phyloP scores from a whole-genome alignment of 2,329 filamentous ascomycete genomes.

The Neonectria punicea region DNA sequence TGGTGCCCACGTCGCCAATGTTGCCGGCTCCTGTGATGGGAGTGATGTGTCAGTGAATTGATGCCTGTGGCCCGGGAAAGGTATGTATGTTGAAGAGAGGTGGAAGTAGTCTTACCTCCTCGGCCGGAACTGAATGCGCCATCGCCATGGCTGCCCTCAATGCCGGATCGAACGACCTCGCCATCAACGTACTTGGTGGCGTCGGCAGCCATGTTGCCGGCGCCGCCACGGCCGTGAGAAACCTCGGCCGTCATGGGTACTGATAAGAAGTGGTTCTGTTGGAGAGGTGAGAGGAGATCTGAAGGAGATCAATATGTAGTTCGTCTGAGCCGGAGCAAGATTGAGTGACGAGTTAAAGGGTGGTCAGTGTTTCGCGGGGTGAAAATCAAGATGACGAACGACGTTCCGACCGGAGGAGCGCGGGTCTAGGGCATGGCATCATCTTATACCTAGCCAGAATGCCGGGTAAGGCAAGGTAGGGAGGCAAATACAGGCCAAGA shows the following conservation, averaged over 20 bases:
- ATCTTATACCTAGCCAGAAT: conserved; percentile 37
- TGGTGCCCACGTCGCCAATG: conserved; percentile 61
- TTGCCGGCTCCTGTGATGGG: conserved; percentile 63
- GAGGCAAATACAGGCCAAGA: not conserved
- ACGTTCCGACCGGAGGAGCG: conserved; percentile 28
- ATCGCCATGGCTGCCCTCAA: conserved; percentile 65
- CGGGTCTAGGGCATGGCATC: conserved; percentile 34
- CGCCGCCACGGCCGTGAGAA: conserved; percentile 70
- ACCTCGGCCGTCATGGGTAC: conserved; percentile 56
- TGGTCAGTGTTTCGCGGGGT: conserved; percentile 7
- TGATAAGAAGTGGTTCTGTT: conserved; percentile 21
- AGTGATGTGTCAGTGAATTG: conserved; percentile 19
- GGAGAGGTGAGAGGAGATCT: not conserved
- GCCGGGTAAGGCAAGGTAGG: not conserved
- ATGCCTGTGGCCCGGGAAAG: not conserved
- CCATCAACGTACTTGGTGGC: conserved; percentile 70
- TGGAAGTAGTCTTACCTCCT: conserved; percentile 58
- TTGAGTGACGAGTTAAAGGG: not conserved
- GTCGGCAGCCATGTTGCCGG: conserved; percentile 70
- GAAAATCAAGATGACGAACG: conserved; percentile 21
- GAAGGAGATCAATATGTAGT: not conserved
- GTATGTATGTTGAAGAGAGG: conserved; percentile 1
- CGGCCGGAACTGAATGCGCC: conserved; percentile 69
- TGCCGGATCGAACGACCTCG: conserved; percentile 67
- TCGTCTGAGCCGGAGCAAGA: not conserved